Evolutionary conservation across 2,329 filamentous ascomycete genomes (phyloP).

Genomic region (Colletotrichum kahawae): DNA sequence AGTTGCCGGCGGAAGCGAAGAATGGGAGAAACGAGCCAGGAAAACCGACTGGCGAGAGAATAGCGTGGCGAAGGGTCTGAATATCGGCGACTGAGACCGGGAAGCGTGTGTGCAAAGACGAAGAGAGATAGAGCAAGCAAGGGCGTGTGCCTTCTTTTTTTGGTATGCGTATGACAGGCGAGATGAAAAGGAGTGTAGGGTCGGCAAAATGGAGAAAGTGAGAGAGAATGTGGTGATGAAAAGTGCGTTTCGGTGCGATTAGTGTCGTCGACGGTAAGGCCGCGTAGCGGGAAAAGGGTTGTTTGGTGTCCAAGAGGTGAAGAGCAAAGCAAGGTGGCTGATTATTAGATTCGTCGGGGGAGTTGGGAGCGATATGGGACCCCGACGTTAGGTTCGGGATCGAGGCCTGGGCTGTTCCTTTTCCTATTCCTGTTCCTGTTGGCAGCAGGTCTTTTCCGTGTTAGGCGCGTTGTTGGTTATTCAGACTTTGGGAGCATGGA

Average conservation of each 20-base stretch:
- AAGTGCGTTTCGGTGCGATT: conserved; percentile 16
- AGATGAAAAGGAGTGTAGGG: conserved; percentile 14
- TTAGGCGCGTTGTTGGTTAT: conserved; percentile 7
- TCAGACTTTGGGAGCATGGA: neutral
- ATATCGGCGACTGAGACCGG: neutral
- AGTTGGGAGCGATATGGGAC: conserved; percentile 4
- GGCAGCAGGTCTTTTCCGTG: neutral
- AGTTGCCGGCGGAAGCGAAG: neutral
- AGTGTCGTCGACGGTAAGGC: conserved; percentile 1
- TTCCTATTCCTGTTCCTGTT: neutral
- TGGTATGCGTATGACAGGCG: neutral
- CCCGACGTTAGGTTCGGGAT: neutral
- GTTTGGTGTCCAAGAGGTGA: neutral
- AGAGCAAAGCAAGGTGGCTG: neutral
- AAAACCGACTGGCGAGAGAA: neutral
- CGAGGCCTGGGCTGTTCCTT: neutral
- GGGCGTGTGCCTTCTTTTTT: neutral
- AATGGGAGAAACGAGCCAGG: neutral
- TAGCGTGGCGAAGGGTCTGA: neutral
- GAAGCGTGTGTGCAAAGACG: neutral
- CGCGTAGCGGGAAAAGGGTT: neutral
- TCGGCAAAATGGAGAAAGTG: neutral
- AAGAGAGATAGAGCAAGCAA: neutral
- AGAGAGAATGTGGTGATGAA: conserved; percentile 15
- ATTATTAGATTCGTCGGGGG: conserved; percentile 5